phyloP scores from a whole-genome alignment of 1,284 basidiomycete species.

The Trametes pubescens region DNA sequence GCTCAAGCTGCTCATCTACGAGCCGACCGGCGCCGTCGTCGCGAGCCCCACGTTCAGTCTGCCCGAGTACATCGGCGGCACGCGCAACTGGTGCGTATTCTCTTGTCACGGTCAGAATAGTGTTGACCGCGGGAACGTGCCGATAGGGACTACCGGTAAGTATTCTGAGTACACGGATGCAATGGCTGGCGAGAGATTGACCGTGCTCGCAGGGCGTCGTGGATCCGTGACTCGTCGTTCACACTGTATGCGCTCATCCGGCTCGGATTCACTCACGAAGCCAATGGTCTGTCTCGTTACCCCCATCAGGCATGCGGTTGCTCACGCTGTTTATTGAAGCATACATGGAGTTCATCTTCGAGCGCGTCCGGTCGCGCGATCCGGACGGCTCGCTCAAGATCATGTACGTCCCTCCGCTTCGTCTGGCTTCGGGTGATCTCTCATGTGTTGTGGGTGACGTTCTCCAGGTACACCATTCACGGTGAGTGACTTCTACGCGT shows the following conservation, averaged over 20 bases:
- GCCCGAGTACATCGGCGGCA: slow-evolving; percentile 90
- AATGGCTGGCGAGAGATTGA: neutral
- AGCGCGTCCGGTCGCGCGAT: slow-evolving; percentile 82
- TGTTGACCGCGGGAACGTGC: neutral
- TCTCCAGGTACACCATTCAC: slow-evolving; percentile 76
- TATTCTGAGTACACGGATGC: neutral
- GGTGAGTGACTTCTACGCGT: slow-evolving; percentile 49
- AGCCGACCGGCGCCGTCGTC: slow-evolving; percentile 89
- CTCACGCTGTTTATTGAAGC: slow-evolving; percentile 49
- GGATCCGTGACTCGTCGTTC: slow-evolving; percentile 93
- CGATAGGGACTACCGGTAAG: slow-evolving; percentile 74
- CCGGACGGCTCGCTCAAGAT: slow-evolving; percentile 91
- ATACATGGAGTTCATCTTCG: slow-evolving; percentile 91
- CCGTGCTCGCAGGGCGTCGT: slow-evolving; percentile 63
- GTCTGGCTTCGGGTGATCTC: neutral
- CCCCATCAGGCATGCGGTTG: slow-evolving; percentile 12
- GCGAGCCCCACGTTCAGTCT: slow-evolving; percentile 94
- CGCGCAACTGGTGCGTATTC: slow-evolving; percentile 75
- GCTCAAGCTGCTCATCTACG: slow-evolving; percentile 84
- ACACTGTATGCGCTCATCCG: slow-evolving; percentile 92
- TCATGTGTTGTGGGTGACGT: neutral
- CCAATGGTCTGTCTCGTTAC: slow-evolving; percentile 62
- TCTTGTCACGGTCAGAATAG: neutral
- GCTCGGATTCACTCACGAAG: slow-evolving; percentile 91
- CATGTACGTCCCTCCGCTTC: slow-evolving; percentile 58